Percentiles rank a stretch among this genome's conserved stretches.
phyloP scores from a whole-genome alignment of 2,329 filamentous ascomycete species.

The Xylaria arbuscula region DNA sequence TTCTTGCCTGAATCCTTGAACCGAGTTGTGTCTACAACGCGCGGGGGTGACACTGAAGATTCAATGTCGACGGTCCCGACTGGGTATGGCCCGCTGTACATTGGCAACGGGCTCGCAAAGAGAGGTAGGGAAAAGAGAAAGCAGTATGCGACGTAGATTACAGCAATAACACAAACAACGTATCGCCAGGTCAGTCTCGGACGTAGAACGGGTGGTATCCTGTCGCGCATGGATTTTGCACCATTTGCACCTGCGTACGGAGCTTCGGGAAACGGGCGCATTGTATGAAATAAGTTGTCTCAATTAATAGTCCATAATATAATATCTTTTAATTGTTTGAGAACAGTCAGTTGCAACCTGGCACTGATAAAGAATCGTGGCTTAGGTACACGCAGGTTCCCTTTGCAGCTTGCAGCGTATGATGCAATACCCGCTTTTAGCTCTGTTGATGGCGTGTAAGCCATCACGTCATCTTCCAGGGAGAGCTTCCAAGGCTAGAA shows the following conservation, averaged over 20 bases:
- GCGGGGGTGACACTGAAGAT: conserved; percentile 45
- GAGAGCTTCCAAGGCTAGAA: too few species aligned
- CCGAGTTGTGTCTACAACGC: conserved; percentile 52
- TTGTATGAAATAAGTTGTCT: conserved; percentile 29
- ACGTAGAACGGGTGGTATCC: conserved; percentile 40
- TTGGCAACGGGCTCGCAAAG: conserved; percentile 58
- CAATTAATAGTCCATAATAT: not conserved
- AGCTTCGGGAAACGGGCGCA: conserved; percentile 46
- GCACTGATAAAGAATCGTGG: not conserved
- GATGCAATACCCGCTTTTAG: conserved; percentile 27
- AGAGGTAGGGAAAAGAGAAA: conserved; percentile 55
- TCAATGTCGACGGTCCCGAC: conserved; percentile 63
- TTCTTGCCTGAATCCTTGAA: conserved; percentile 52
- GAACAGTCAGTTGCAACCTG: not conserved
- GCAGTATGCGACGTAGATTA: conserved; percentile 55
- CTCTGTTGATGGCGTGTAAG: conserved; percentile 13
- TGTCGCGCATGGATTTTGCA: conserved; percentile 26
- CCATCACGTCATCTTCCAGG: conserved; percentile 26
- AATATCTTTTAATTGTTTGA: not conserved
- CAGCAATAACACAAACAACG: conserved; percentile 45
- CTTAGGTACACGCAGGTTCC: not conserved
- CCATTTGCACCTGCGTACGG: conserved; percentile 29
- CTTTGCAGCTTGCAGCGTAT: not conserved
- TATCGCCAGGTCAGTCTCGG: conserved; percentile 53
- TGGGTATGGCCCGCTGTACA: conserved; percentile 57